These are phyloP conservation scores for Grosmannia clavigera DNA, from an alignment of 2,329 filamentous ascomycete genomes.

Conservation along the genomic window DNA sequence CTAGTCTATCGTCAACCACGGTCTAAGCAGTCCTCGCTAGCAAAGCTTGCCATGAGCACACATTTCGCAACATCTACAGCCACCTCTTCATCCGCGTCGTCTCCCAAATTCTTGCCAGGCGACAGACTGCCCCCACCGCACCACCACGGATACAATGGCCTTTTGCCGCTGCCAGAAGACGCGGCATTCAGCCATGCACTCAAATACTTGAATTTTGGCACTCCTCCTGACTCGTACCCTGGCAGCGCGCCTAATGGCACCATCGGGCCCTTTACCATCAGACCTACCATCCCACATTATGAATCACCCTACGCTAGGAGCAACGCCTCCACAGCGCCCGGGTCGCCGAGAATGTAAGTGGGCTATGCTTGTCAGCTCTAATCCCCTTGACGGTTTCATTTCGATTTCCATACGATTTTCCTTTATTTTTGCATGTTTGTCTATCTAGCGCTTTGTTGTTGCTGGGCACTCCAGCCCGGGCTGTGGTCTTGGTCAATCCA, in stretches of 20 bases:
- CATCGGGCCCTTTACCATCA: constrained; percentile 17
- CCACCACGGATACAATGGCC: constrained; percentile 14
- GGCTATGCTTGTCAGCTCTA: neutral
- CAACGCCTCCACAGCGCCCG: constrained; percentile 45
- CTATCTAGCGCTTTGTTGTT: neutral
- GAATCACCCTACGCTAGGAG: constrained; percentile 45
- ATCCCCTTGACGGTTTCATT: constrained; percentile 4
- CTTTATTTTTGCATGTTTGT: neutral
- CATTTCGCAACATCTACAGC: constrained; percentile 17
- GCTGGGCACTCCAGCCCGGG: neutral
- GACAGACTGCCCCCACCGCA: constrained; percentile 15
- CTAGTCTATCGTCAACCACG: constrained; percentile 12
- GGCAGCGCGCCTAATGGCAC: constrained; percentile 25
- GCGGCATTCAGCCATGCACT: constrained; percentile 17
- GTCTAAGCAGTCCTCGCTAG: constrained; percentile 16
- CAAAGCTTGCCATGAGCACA: constrained; percentile 23
- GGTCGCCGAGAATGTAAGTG: constrained; percentile 47
- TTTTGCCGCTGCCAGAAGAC: constrained; percentile 13
- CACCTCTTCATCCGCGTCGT: constrained; percentile 17
- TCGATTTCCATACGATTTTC: constrained; percentile 10
- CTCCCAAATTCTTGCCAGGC: constrained; percentile 11
- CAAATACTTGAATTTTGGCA: constrained; percentile 16
- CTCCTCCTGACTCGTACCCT: neutral
- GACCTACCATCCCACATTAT: constrained; percentile 22
- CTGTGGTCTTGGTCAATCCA: neutral